Base-by-base conservation (phyloP, 805 yeast genomes). In the Torulaspora microellipsoides region DNA sequence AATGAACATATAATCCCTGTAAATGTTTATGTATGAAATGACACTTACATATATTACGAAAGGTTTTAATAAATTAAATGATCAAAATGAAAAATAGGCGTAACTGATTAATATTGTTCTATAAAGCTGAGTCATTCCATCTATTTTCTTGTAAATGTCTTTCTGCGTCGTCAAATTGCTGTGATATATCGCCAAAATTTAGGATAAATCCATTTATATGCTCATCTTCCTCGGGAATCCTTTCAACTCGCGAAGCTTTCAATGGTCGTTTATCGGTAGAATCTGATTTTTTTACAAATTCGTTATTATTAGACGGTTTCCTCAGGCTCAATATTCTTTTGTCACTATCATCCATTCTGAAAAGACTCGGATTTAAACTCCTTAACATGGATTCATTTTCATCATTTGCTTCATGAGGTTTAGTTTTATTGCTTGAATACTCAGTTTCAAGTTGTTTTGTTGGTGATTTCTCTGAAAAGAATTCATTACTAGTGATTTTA, bases 141-240 rank as follows among this genome's bases (percentile, higher is more conserved):
- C 42, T 45, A 40, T 53, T 53, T 33, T 52, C 54, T 31, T 53
- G 45, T 17, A 53, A 38, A 14, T 53, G 46, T 17, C 38, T 39
- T 31, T 53, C 55, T 5, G 57, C 55, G 34, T 53, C 55, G 30
- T 47, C 42, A 12, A 49, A 47, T 25, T 47, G 48, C 36, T 43
- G 42, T 7, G 53, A 43, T 10, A 49, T 38, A 12, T 43, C 42
- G 4, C 53, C 48, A 39, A 49, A 46, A 33, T 46, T 49, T 15
- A 49, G 15, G 15, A 48, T 36, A 32, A 46, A 48, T 2, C 52
- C 52, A 15, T 46, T 28, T 11, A 31, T 34, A 8, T 5, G 31
- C 8, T 20, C 25, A 20, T 20, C 25, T 6, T 20, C 25, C 25
- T 20, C 25, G 25, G 25, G 25, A 13, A 23, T 14, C 12, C 27